Evolutionary conservation across 805 yeast genomes (phyloP).

Genomic region (Maudiozyma pseudohumilis): DNA sequence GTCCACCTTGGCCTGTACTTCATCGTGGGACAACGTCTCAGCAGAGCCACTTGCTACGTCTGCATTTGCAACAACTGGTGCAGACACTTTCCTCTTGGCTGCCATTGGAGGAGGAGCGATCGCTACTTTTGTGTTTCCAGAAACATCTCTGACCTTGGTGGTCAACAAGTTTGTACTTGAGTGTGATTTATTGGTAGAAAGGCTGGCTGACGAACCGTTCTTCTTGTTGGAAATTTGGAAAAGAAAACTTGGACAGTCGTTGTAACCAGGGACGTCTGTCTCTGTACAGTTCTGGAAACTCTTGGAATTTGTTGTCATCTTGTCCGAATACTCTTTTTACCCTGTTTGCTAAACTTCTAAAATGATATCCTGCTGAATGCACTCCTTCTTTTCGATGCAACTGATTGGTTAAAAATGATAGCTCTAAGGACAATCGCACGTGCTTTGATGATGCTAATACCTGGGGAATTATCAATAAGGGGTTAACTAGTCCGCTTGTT

Average conservation of each 20-base stretch:
- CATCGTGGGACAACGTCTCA: slow-evolving; percentile 6
- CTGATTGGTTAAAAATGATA: too few species aligned
- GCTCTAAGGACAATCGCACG: too few species aligned
- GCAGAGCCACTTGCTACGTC: too few species aligned
- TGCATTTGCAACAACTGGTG: not conserved
- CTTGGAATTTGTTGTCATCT: slow-evolving; percentile 8
- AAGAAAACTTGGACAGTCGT: slow-evolving; percentile 34
- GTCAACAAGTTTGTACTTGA: slow-evolving; percentile 5
- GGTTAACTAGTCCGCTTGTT: too few species aligned
- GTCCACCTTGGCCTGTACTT: slow-evolving; percentile 17
- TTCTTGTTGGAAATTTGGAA: slow-evolving; percentile 16
- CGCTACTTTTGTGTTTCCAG: slow-evolving; percentile 14
- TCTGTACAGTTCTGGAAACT: slow-evolving; percentile 34
- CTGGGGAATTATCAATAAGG: too few species aligned
- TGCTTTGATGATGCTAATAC: too few species aligned
- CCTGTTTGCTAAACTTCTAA: too few species aligned
- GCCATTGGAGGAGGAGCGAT: slow-evolving; percentile 15
- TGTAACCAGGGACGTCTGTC: slow-evolving; percentile 35
- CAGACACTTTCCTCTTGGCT: not conserved
- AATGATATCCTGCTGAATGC: too few species aligned
- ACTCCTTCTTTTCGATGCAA: too few species aligned
- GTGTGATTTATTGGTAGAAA: not conserved
- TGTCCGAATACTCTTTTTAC: too few species aligned
- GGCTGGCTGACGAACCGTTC: not conserved
- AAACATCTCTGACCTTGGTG: slow-evolving; percentile 10